Conservation (phyloP, 2,329 filamentous ascomycete genomes). For the Aspergillus quadrilineatus region DNA sequence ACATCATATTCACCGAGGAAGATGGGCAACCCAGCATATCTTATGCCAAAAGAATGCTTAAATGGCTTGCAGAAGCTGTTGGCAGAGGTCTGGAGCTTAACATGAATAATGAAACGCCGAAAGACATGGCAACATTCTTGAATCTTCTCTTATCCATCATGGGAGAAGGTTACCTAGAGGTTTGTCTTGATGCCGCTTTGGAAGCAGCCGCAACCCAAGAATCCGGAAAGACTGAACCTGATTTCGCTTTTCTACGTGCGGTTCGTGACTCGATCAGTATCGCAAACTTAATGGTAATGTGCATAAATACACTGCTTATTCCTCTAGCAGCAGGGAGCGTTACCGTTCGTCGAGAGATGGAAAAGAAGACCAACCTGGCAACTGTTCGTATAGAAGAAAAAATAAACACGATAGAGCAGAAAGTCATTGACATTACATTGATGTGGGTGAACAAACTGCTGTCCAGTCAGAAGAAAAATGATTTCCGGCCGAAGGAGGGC, state of each 20-base stretch:
- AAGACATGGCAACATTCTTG: slow-evolving; percentile 83
- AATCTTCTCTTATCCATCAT: slow-evolving; percentile 81
- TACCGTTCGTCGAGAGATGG: slow-evolving; percentile 85
- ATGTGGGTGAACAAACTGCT: slow-evolving; percentile 75
- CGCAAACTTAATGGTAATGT: slow-evolving; percentile 88
- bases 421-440: slow-evolving; percentile 69
- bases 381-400: slow-evolving; percentile 82
- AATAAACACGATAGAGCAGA: slow-evolving; percentile 68
- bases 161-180: slow-evolving; percentile 75
- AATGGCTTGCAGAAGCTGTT: slow-evolving; percentile 94
- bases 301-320: slow-evolving; percentile 85
- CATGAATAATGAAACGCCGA: slow-evolving; percentile 82
- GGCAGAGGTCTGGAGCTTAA: slow-evolving; percentile 88
- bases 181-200: slow-evolving; percentile 66
- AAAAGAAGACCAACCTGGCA: slow-evolving; percentile 72
- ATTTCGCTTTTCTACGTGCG: slow-evolving; percentile 76
- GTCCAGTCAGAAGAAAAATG: slow-evolving; percentile 76
- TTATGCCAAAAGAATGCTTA: slow-evolving; percentile 97
- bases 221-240: slow-evolving; percentile 76
- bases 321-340: slow-evolving; percentile 86
- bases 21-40: slow-evolving; percentile 78
- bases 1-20: slow-evolving; percentile 86
- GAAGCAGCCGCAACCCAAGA: slow-evolving; percentile 77
- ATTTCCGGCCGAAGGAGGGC: slow-evolving; percentile 84
- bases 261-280: slow-evolving; percentile 83